Evolutionary conservation across 169 alveolate genomes (phyloP), one percentile per base, ranked within the genome.

Genomic region (Babesia sp.): DNA sequence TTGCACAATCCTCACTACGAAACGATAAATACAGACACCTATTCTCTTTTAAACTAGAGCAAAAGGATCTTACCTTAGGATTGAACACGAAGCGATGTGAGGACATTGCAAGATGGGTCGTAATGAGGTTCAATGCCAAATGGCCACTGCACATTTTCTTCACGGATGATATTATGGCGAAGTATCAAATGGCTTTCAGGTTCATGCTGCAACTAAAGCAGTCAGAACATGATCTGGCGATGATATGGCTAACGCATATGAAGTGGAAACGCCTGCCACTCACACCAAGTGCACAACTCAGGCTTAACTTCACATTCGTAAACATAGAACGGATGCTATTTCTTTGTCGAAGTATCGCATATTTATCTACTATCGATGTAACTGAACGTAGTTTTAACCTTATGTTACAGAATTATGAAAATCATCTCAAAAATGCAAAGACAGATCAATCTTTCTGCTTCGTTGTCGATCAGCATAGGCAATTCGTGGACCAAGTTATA

Each of bases 181-280:
- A 79, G 61, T 87, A 83, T 51, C 71, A 84, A 22, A 31, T 66
- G 16, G 64, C 78, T 26, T 87, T 87, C 39, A 51, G 81, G 41
- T 44, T 83, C 48, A 42, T 87, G 60, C 69, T 80, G 61, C 86
- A 83, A 39, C 81, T 86, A 45, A 87, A 87, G 66, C 83, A 83
- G 45, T 69, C 86, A 26, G 90, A 73, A 48, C 80, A 78, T 31
- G 79, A 63, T 26, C 78, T 87, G 24, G 34, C 87, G 22, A 71
- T 66, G 33, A 83, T 87, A 0, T 83, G 90, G 89, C 45, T 79
- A 20, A 72, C 53, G 57, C 91, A 83, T 54, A 79, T 87, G 86
- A 83, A 74, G 58, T 70, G 83, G 54, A 83, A 83, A 42, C 78
- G 83, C 33, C 68, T 87, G 29, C 75, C 86, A 24, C 44, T 87